Conservation (phyloP, 2,329 filamentous ascomycete species). For the Rutstroemia sp. region DNA sequence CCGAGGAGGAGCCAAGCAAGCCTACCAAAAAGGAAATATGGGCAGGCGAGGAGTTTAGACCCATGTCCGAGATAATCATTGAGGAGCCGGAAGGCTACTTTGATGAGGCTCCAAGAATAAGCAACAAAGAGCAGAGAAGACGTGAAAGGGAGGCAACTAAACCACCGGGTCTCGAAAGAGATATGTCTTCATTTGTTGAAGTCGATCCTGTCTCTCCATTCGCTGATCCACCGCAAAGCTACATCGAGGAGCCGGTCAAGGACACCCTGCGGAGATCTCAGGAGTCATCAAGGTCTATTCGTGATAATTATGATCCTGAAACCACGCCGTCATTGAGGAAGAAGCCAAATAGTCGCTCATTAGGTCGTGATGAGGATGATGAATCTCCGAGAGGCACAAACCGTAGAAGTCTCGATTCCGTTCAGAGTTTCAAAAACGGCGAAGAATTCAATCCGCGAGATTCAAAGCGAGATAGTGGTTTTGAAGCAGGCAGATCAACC, state of each 20-base stretch:
- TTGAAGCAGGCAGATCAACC: conserved; percentile 16
- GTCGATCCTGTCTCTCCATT: conserved; percentile 14
- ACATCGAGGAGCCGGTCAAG: conserved; percentile 24
- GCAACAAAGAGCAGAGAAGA: conserved; percentile 44
- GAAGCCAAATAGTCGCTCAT: conserved; percentile 27
- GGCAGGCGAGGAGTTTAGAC: conserved; percentile 14
- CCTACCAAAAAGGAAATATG: conserved; percentile 33
- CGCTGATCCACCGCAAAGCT: conserved; percentile 26
- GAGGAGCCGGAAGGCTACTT: conserved; percentile 25
- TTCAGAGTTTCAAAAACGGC: conserved; percentile 26
- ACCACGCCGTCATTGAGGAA: conserved; percentile 8
- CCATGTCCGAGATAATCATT: conserved; percentile 15
- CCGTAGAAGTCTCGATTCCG: conserved; percentile 27
- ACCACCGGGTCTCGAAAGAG: conserved; percentile 27
- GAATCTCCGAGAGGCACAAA: conserved; percentile 23
- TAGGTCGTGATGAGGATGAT: conserved; percentile 31
- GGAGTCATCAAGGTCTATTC: conserved; percentile 28
- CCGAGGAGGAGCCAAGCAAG: conserved; percentile 25
- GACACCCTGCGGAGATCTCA: conserved; percentile 24
- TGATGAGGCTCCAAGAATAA: conserved; percentile 30
- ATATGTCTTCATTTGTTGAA: conserved; percentile 19
- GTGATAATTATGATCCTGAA: conserved; percentile 9
- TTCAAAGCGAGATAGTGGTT: conserved; percentile 28
- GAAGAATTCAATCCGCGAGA: conserved; percentile 31
- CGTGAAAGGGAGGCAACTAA: conserved; percentile 36